These are phyloP conservation scores for Xylaria sp. DNA, from an alignment of 2,329 filamentous ascomycete genomes.

Conservation along the genomic window DNA sequence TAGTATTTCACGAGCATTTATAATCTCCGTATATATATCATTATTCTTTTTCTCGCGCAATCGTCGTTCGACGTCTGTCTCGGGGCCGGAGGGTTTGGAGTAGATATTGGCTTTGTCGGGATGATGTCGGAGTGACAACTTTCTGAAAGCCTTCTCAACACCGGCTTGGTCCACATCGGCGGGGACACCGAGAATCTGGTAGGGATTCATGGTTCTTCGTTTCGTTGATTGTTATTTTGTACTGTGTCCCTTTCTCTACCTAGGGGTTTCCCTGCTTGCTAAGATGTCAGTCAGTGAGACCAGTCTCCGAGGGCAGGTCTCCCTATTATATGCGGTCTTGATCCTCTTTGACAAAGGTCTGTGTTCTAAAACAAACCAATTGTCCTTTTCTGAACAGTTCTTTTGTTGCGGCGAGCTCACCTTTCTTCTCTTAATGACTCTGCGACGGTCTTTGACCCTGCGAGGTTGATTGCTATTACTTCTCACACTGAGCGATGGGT, in stretches of 20 bases:
- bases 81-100: not conserved
- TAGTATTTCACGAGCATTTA: not conserved
- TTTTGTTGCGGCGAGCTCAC: no score
- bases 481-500: no score
- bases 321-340: no score
- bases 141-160: conserved; percentile 7
- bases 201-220: not conserved
- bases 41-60: conserved; percentile 4
- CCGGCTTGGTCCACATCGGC: not conserved
- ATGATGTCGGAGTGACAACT: not conserved
- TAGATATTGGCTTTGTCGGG: conserved; percentile 7
- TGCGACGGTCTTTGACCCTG: no score
- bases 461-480: no score
- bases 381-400: no score
- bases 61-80: not conserved
- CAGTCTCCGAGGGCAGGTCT: no score
- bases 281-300: not conserved
- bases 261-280: not conserved
- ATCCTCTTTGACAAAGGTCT: no score
- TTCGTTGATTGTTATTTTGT: not conserved
- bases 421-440: no score
- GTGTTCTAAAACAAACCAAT: no score
- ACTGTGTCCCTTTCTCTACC: not conserved
- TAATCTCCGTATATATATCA: not conserved
- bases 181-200: conserved; percentile 1